Evolutionary conservation across 768 basidiomycete genomes (phyloP), one percentile per base, ranked within the genome.

Genomic region (Russula sp.): DNA sequence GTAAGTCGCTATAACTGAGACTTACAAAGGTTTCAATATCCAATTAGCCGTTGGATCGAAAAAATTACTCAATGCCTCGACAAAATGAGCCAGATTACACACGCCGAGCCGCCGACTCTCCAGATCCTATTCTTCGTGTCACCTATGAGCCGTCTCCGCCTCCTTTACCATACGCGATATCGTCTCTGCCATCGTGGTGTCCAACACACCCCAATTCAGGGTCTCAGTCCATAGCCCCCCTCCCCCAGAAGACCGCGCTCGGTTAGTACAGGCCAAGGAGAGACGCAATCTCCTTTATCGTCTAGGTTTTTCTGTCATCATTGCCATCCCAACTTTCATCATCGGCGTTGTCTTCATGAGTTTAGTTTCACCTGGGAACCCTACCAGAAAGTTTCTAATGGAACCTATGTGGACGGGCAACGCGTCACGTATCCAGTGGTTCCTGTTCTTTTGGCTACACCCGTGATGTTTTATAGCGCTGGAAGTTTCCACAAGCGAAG

Each of bases 321-420:
- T 84, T 52, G 85, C 88, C 22, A 81, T 94, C 51, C 92, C 92
- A 0, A 86, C 90, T 0, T 88, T 94, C 72, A 76, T 93, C 64
- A 84, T 94, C 65, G 87, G 83, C 1, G 82, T 93, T 59, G 84
- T 92, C 13, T 90, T 84, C 69, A 90, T 89, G 87, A 81, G 79
- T 36, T 76, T 94, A 26, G 78, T 91, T 5, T 78, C 81, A 6
- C 71, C 76, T 7, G 70, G 72, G 18, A 80, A 84, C 60, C 24
- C 75, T 0, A 77, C 77, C 26, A 84, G 81, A 62, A 69, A 59
- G 57, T 89, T 77, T 71, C 77, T 87, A 49, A 81, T 84, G 79
- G 67, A 76, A 61, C 81, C 81, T 3, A 80, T 88, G 69, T 89
- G 87, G 88, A 73, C 76, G 0, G 87, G 87, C 40, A 83, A 86